Conservation (phyloP, 2,329 filamentous ascomycete genomes). For the Curvularia verruculosa region DNA sequence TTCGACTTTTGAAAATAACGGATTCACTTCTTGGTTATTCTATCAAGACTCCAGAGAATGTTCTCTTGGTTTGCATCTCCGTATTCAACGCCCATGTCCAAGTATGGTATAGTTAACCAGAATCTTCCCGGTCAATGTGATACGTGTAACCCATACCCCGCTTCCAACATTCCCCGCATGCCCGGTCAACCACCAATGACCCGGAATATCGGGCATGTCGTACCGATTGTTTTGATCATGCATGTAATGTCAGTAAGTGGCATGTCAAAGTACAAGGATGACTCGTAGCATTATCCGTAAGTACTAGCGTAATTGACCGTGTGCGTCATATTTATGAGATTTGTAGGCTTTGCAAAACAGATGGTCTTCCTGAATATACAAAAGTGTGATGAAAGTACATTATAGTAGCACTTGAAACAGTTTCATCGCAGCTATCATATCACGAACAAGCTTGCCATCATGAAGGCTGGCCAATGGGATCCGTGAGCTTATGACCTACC, state of each 20-base stretch:
- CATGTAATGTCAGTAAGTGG: conserved; percentile 3
- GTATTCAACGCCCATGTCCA: background rate
- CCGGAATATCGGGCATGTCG: background rate
- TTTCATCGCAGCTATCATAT: background rate
- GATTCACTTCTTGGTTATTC: too few species aligned
- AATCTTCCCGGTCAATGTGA: background rate
- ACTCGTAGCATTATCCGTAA: conserved; percentile 1
- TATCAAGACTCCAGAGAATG: background rate
- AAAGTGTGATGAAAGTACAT: too few species aligned
- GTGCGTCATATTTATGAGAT: too few species aligned
- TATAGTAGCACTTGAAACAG: background rate
- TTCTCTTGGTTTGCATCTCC: background rate
- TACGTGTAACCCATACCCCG: background rate
- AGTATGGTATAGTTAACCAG: background rate
- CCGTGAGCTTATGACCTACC: background rate
- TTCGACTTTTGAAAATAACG: too few species aligned
- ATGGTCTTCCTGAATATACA: background rate
- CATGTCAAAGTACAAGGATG: background rate
- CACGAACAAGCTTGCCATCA: background rate
- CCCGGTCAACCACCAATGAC: background rate
- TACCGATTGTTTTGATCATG: background rate
- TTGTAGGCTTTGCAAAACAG: too few species aligned
- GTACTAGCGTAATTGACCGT: too few species aligned
- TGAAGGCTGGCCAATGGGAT: conserved; percentile 16
- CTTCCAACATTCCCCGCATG: background rate